A percentile compares a stretch with the other conserved stretches of the same genome.
Conservation (phyloP, 139 green algal genomes). For the Chlorella sp. region DNA sequence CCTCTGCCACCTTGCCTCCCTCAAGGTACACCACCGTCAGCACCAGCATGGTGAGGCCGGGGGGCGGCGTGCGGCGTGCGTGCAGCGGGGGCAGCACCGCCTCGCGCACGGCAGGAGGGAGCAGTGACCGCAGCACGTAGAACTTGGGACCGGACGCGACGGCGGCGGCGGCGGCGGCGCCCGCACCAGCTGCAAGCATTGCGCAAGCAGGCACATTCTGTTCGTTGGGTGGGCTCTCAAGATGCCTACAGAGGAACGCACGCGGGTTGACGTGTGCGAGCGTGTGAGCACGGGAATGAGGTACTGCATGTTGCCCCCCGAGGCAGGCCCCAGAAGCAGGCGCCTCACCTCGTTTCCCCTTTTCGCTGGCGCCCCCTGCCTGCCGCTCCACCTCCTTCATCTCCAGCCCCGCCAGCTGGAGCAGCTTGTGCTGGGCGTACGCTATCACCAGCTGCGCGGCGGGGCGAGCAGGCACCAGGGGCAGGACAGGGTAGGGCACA, state of each 20-base stretch:
- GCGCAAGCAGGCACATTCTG: no score
- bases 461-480: no score
- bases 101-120: not conserved
- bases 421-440: not conserved
- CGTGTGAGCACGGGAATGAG: not conserved
- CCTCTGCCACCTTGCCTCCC: constrained; percentile 3
- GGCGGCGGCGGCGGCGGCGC: no score
- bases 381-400: constrained; percentile 6
- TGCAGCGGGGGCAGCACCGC: not conserved
- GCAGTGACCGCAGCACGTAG: constrained; percentile 3
- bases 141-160: no score
- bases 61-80: not conserved
- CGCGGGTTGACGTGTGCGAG: not conserved
- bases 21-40: constrained; percentile 1
- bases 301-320: not conserved
- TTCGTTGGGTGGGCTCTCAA: no score
- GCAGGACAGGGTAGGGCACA: no score
- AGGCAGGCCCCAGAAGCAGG: not conserved
- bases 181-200: no score
- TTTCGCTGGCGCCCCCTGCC: not conserved
- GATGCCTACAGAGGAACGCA: not conserved
- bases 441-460: constrained; percentile 4
- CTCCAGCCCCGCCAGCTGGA: not conserved
- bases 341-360: not conserved
- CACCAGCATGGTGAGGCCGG: not conserved